Percentiles rank a stretch among this genome's conserved stretches.
Conservation (phyloP, 108 stramenopile species). For the Stephanodiscus minutulus region DNA sequence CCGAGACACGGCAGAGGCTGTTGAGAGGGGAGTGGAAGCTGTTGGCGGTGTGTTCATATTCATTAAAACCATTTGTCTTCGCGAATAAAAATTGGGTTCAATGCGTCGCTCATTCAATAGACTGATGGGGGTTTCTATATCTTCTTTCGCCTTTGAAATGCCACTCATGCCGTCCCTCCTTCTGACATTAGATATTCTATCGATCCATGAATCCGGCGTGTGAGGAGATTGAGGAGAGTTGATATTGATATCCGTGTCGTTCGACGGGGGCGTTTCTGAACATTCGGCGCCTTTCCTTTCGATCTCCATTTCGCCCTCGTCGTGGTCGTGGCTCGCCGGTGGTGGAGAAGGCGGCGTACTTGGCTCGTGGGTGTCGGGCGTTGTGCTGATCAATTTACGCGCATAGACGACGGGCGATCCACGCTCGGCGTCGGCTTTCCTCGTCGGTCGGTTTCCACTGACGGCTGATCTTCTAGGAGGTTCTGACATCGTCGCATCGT, state of each 20-base stretch:
- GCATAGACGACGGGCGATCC: background rate
- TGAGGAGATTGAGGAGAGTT: slow-evolving; percentile 18
- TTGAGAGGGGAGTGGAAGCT: background rate
- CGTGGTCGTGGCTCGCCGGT: background rate
- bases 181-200: background rate
- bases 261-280: slow-evolving; percentile 20
- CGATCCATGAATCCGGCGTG: slow-evolving; percentile 22
- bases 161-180: background rate
- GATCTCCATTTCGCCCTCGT: background rate
- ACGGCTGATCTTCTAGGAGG: background rate
- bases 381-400: background rate
- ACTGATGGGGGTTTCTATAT: background rate
- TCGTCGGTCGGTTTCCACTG: slow-evolving; percentile 1
- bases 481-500: slow-evolving; percentile 2
- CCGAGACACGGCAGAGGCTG: background rate
- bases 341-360: slow-evolving; percentile 8
- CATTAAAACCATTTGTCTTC: background rate
- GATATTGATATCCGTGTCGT: slow-evolving; percentile 8
- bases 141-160: background rate
- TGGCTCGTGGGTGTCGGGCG: slow-evolving; percentile 11
- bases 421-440: background rate
- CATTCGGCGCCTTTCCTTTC: background rate
- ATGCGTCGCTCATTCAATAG: slow-evolving; percentile 10
- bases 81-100: background rate
- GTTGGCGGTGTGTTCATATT: slow-evolving; percentile 9